Percentiles rank a stretch among this genome's conserved stretches.
phyloP scores from a whole-genome alignment of 495 filamentous ascomycete species.

The Penicillium diatomitis region DNA sequence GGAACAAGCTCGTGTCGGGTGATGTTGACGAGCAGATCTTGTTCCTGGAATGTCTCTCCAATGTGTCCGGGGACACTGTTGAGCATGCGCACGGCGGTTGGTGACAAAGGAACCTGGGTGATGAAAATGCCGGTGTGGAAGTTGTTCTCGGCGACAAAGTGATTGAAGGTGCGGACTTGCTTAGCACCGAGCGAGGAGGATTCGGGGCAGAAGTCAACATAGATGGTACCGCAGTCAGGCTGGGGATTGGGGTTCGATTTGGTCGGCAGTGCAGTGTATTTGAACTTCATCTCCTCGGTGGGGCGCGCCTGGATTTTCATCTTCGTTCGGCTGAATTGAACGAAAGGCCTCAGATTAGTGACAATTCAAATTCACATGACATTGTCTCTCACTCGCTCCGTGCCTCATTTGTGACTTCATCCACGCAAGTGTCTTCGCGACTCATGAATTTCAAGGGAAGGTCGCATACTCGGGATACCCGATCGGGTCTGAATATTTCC shows the following conservation, averaged over 20 bases:
- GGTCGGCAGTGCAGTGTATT: slow-evolving; percentile 63
- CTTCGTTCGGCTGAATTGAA: slow-evolving; percentile 53
- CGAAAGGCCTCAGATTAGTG: slow-evolving; percentile 17
- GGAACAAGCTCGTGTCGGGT: slow-evolving; percentile 96
- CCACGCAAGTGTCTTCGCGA: too few species aligned
- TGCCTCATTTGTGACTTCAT: too few species aligned
- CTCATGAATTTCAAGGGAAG: too few species aligned
- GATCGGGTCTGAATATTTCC: slow-evolving; percentile 54
- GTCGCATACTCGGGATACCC: slow-evolving; percentile 60
- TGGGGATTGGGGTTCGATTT: slow-evolving; percentile 53
- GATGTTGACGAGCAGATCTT: slow-evolving; percentile 95
- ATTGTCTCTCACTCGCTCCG: too few species aligned
- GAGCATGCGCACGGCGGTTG: slow-evolving; percentile 59
- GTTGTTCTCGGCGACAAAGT: slow-evolving; percentile 64
- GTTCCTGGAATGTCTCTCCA: slow-evolving; percentile 91
- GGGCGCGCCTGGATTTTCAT: slow-evolving; percentile 85
- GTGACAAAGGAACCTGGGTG: slow-evolving; percentile 68
- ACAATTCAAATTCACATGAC: background rate
- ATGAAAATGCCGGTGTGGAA: slow-evolving; percentile 86
- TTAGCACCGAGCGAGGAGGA: slow-evolving; percentile 67
- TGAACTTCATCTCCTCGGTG: slow-evolving; percentile 69
- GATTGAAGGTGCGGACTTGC: slow-evolving; percentile 82
- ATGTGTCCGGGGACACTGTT: slow-evolving; percentile 69
- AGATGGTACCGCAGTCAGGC: slow-evolving; percentile 75
- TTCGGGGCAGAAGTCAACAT: slow-evolving; percentile 83